These are phyloP conservation scores for Phaeoacremonium minimum DNA, from an alignment of 2,329 filamentous ascomycete genomes.

Conservation along the genomic window DNA sequence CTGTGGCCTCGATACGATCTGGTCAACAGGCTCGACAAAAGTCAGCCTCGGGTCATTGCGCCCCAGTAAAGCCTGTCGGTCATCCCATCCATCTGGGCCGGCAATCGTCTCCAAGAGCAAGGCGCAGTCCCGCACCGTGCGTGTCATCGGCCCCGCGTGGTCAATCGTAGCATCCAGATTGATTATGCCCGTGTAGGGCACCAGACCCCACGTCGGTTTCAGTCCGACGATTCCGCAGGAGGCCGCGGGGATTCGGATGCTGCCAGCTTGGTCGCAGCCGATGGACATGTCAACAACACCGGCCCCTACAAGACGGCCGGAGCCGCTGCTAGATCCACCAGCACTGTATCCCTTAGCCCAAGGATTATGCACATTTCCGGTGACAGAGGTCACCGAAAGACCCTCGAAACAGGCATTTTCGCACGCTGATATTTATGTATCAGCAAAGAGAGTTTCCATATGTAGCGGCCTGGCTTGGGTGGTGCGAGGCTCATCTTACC, in stretches of 20 bases:
- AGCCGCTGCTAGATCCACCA: slow-evolving; percentile 25
- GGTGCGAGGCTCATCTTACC: neutral
- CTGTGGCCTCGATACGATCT: slow-evolving; percentile 1
- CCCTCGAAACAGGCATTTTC: slow-evolving; percentile 23
- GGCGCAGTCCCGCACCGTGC: slow-evolving; percentile 31
- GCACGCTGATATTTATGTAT: slow-evolving; percentile 15
- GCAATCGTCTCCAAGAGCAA: slow-evolving; percentile 31
- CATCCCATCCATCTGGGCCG: slow-evolving; percentile 38
- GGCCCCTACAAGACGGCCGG: slow-evolving; percentile 19
- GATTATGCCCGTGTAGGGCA: slow-evolving; percentile 39
- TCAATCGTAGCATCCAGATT: slow-evolving; percentile 35
- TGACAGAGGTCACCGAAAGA: slow-evolving; percentile 19
- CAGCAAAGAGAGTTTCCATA: neutral
- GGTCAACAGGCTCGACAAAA: slow-evolving; percentile 5
- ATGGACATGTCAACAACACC: slow-evolving; percentile 7
- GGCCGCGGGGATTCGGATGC: slow-evolving; percentile 22
- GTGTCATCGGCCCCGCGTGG: slow-evolving; percentile 36
- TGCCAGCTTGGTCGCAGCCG: slow-evolving; percentile 22
- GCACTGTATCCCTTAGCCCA: slow-evolving; percentile 16
- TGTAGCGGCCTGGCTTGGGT: neutral
- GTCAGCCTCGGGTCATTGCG: slow-evolving; percentile 5
- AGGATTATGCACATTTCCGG: slow-evolving; percentile 21
- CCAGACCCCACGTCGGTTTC: slow-evolving; percentile 33
- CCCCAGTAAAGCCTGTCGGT: slow-evolving; percentile 10
- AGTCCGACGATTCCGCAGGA: slow-evolving; percentile 27